Evolutionary conservation across 441 rosid species (phyloP).

Genomic region (Omphalea diandra): DNA sequence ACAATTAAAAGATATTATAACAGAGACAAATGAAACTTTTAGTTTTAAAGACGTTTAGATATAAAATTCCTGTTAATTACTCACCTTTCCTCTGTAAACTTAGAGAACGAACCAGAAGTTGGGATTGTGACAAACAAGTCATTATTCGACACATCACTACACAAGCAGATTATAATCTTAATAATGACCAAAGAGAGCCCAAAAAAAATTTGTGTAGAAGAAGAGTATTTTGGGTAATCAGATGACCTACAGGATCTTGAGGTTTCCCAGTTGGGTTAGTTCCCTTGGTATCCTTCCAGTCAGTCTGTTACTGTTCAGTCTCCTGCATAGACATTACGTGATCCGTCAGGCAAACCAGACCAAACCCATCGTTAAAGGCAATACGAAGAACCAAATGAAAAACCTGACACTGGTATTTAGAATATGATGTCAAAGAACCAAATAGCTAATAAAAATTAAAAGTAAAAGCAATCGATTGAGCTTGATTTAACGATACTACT

Average conservation of each 20-base stretch:
- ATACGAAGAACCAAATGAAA: too few species aligned
- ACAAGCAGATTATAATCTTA: neutral
- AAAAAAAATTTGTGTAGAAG: neutral
- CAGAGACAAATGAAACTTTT: neutral
- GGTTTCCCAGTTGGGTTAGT: slow-evolving; percentile 51
- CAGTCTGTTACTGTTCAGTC: slow-evolving; percentile 58
- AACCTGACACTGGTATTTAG: too few species aligned
- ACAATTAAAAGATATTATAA: neutral
- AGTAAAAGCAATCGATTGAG: too few species aligned
- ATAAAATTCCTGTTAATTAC: neutral
- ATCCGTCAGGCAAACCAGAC: slow-evolving; percentile 5
- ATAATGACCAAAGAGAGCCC: too few species aligned
- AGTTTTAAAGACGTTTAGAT: neutral
- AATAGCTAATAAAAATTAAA: too few species aligned
- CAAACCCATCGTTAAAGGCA: too few species aligned
- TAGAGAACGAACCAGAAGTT: slow-evolving; percentile 59
- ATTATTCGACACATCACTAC: slow-evolving; percentile 64
- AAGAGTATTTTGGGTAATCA: neutral
- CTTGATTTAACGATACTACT: too few species aligned
- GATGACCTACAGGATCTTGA: slow-evolving; percentile 60
- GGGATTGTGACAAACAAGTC: slow-evolving; percentile 74
- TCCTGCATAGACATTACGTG: slow-evolving; percentile 35
- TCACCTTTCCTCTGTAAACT: slow-evolving; percentile 66
- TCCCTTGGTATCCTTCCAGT: slow-evolving; percentile 66
- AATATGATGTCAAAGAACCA: too few species aligned